phyloP scores from a whole-genome alignment of 2,329 filamentous ascomycete genomes.

The Exophiala calicioides region DNA sequence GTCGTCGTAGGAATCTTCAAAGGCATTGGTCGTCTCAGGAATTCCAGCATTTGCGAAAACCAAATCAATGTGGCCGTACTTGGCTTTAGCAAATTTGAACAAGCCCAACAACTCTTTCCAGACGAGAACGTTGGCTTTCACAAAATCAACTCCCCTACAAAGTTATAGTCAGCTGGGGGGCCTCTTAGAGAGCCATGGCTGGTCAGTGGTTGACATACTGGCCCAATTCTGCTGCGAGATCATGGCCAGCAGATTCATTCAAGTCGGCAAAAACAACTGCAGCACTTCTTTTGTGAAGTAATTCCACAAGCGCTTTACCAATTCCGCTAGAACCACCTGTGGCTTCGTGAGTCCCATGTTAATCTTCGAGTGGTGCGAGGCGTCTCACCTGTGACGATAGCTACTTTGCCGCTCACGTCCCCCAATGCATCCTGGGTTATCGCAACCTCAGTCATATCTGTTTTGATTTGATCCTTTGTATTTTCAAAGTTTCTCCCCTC shows the following conservation, averaged over 20 bases:
- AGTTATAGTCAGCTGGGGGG: too few relatives aligned
- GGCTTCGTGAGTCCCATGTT: too few relatives aligned
- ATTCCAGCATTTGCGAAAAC: constrained; percentile 60
- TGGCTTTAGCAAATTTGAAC: constrained; percentile 36
- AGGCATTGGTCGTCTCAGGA: constrained; percentile 47
- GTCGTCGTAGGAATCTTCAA: constrained; percentile 51
- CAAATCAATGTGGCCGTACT: constrained; percentile 46
- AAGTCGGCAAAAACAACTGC: not conserved
- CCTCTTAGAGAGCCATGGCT: too few relatives aligned
- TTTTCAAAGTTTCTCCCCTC: too few relatives aligned
- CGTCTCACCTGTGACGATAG: not conserved
- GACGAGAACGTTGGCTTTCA: constrained; percentile 7
- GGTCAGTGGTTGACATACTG: too few relatives aligned
- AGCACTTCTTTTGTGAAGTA: not conserved
- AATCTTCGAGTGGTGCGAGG: not conserved
- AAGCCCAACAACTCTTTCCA: constrained; percentile 8
- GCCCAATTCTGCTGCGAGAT: not conserved
- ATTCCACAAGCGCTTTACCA: not conserved
- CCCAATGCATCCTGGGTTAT: too few relatives aligned
- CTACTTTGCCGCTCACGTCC: not conserved
- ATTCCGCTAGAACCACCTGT: not conserved
- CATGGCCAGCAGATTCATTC: not conserved
- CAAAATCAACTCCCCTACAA: not conserved
- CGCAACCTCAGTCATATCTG: too few relatives aligned
- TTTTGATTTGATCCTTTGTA: too few relatives aligned